A percentile compares a stretch with the other conserved stretches of the same genome.
Evolutionary conservation across 441 rosid species (phyloP).

Genomic region (Hura crepitans): DNA sequence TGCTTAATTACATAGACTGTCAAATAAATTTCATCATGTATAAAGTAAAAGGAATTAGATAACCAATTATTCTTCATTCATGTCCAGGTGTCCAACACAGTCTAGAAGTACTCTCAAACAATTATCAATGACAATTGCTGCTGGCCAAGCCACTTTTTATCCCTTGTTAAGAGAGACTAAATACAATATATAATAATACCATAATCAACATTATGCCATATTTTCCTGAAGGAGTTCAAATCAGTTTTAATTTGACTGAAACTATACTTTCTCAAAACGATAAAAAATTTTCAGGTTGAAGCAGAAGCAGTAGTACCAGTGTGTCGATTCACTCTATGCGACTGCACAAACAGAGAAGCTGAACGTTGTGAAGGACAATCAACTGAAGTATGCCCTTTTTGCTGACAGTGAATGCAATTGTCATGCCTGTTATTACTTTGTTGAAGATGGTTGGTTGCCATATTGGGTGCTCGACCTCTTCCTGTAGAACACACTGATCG

Average conservation of each 20-base stretch:
- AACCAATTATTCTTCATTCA: background rate
- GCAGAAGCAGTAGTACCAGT: conserved; percentile 40
- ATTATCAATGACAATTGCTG: background rate
- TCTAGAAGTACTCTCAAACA: background rate
- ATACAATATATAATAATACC: background rate
- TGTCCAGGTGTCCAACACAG: background rate
- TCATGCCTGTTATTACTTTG: conserved; percentile 50
- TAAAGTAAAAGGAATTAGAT: background rate
- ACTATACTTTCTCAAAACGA: background rate
- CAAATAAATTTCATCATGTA: background rate
- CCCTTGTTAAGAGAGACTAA: no score
- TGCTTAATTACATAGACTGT: background rate
- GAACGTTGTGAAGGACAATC: conserved; percentile 63
- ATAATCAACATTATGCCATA: background rate
- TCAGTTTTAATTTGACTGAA: background rate
- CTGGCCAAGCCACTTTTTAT: background rate
- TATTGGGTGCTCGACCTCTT: conserved; percentile 51
- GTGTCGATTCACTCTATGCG: conserved; percentile 40
- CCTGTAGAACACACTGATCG: conserved; percentile 34
- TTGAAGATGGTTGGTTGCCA: conserved; percentile 45
- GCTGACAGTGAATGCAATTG: conserved; percentile 69
- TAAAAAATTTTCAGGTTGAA: background rate
- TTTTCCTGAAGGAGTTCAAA: no score
- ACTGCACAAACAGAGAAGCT: conserved; percentile 40
- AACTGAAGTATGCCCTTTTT: conserved; percentile 65